Conservation (phyloP, 169 alveolate species). For the Cryptosporidium sp. region DNA sequence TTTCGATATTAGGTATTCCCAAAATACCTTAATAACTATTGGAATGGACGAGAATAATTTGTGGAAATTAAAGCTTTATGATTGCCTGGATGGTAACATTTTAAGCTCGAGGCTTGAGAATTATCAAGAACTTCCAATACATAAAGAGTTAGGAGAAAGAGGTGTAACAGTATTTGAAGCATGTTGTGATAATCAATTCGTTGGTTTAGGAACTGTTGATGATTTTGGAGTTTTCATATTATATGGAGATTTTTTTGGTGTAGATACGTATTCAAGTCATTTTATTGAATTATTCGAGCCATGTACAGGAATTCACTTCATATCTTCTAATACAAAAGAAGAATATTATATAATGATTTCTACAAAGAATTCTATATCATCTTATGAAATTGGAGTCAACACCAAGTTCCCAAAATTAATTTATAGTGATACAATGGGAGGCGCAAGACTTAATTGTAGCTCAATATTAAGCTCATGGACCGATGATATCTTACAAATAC, state of each 20-base stretch:
- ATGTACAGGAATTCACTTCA: slow-evolving; percentile 70
- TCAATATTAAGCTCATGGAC: slow-evolving; percentile 29
- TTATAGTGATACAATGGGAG: slow-evolving; percentile 68
- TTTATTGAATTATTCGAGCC: slow-evolving; percentile 50
- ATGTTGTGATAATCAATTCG: slow-evolving; percentile 41
- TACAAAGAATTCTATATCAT: slow-evolving; percentile 33
- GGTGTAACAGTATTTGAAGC: slow-evolving; percentile 52
- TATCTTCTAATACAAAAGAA: slow-evolving; percentile 20
- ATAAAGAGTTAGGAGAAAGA: slow-evolving; percentile 33
- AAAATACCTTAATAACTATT: slow-evolving; percentile 62
- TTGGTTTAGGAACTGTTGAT: slow-evolving; percentile 63
- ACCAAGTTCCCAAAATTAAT: slow-evolving; percentile 25
- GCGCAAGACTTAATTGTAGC: slow-evolving; percentile 51
- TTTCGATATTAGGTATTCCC: slow-evolving; percentile 58
- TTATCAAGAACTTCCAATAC: slow-evolving; percentile 20
- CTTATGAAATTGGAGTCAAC: slow-evolving; percentile 23
- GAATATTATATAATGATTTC: slow-evolving; percentile 57
- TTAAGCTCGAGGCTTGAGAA: slow-evolving; percentile 22
- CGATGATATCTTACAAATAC: slow-evolving; percentile 6
- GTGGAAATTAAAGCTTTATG: slow-evolving; percentile 67
- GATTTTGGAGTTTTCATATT: slow-evolving; percentile 56
- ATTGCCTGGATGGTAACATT: slow-evolving; percentile 49
- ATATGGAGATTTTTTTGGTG: slow-evolving; percentile 63
- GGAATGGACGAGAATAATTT: slow-evolving; percentile 43
- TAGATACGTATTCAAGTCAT: slow-evolving; percentile 28